These are phyloP conservation scores for Scutellaria minor DNA, from an alignment of 257 asterid species.

Conservation along the genomic window DNA sequence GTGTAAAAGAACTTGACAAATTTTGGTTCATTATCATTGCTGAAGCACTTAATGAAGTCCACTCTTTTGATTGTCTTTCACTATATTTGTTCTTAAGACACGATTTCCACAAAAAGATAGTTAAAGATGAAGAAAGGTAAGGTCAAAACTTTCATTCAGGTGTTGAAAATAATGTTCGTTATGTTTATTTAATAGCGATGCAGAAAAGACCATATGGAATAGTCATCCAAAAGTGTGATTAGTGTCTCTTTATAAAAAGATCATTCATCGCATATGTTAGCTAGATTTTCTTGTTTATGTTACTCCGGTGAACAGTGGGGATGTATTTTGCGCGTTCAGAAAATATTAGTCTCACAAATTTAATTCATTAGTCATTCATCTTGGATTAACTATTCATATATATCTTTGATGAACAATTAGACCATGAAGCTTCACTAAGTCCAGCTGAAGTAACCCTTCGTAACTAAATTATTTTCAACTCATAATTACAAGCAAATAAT, in stretches of 20 bases:
- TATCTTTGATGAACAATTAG: no score
- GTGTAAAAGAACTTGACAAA: no score
- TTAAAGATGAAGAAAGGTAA: background rate
- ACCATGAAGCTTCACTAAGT: no score
- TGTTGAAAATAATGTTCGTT: no score
- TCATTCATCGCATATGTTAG: background rate
- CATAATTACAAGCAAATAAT: no score
- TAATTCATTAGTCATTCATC: background rate
- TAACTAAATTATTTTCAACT: no score
- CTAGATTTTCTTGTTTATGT: conserved; percentile 7
- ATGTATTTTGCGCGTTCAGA: background rate
- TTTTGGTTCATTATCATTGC: no score
- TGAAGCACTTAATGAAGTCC: no score
- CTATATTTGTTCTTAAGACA: background rate
- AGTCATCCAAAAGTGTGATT: background rate
- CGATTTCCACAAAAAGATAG: conserved; percentile 6
- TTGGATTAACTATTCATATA: no score
- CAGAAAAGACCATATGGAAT: background rate
- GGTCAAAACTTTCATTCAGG: background rate
- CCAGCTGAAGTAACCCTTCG: no score
- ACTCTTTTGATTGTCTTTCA: no score
- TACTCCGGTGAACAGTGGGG: background rate
- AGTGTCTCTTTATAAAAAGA: background rate
- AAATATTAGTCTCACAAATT: background rate
- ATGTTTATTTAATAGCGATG: background rate